These are phyloP conservation scores for Pistacia integerrima DNA, from an alignment of 345 rosid genomes.

Conservation along the genomic window DNA sequence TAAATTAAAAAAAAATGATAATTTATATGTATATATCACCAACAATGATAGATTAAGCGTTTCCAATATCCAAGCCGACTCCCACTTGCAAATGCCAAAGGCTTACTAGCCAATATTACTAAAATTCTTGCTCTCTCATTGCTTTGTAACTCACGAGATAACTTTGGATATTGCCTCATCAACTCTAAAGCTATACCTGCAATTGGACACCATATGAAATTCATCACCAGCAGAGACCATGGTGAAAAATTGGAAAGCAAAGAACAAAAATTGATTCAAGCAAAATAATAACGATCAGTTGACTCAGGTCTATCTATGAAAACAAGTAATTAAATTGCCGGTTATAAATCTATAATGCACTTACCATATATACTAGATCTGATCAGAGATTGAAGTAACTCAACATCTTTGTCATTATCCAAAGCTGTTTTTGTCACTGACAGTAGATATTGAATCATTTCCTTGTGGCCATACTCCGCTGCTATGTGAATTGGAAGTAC, in stretches of 20 bases:
- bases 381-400: background rate
- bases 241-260: too few relatives aligned
- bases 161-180: background rate
- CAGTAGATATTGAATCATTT: background rate
- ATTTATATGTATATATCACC: background rate
- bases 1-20: too few relatives aligned
- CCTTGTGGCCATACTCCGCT: background rate
- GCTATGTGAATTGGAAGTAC: background rate
- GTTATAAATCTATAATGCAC: too few relatives aligned
- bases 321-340: too few relatives aligned
- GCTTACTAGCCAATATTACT: background rate
- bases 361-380: background rate
- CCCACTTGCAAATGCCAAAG: conserved; percentile 1
- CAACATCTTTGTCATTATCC: background rate
- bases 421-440: background rate
- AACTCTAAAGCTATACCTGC: background rate
- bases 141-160: background rate
- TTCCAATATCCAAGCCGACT: conserved; percentile 10
- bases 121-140: background rate
- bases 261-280: too few relatives aligned
- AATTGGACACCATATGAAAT: background rate
- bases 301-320: too few relatives aligned
- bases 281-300: too few relatives aligned
- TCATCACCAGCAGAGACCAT: too few relatives aligned
- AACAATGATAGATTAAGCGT: background rate